Evolutionary conservation across 2,329 filamentous ascomycete species (phyloP), one percentile per base, ranked within the genome.

Genomic region (Ophiobolus disseminans): DNA sequence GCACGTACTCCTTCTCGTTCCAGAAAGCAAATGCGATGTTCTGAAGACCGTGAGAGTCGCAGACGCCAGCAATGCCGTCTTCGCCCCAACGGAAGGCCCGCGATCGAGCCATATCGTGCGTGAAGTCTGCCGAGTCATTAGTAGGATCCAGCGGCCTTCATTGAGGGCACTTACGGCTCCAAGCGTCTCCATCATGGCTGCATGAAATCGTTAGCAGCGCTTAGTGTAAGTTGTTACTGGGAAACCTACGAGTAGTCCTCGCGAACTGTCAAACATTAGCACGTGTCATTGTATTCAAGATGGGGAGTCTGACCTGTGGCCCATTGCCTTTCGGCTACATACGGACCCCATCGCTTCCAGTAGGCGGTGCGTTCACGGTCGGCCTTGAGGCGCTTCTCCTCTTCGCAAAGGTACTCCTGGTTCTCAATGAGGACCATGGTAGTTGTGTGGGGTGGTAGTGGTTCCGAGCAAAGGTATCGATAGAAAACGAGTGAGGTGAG

Each of bases 291-390:
- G 17, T 39, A 30, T 32, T 16, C 17, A 48, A 16, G 14, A 23
- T 26, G 20, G 14, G 16, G 19, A 30, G 45, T 62, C 83, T 70
- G 77, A 89, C 90, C 91, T 61, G 91, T 96, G 48, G 92, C 91
- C 93, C 93, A 97, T 79, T 97, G 92, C 69, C 92, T 82, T 79
- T 97, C 93, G 45, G 92, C 86, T 63, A 96, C 87, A 69, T 97
- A 97, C 19, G 92, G 88, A 45, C 93, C 93, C 91, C 92, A 97
- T 85, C 88, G 91, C 84, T 97, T 97, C 93, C 93, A 97, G 79
- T 97, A 97, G 74, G 90, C 93, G 58, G 77, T 83, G 57, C 87
- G 87, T 58, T 93, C 85, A 50, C 86, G 85, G 75, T 97, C 93
- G 69, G 96, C 86, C 69, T 88, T 88, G 62, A 97, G 82, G 40